A percentile compares a stretch with the other conserved stretches of the same genome.
These are phyloP conservation scores for Phellopilus nigrolimitatus DNA, from an alignment of 1,284 basidiomycete species.

Conservation along the genomic window DNA sequence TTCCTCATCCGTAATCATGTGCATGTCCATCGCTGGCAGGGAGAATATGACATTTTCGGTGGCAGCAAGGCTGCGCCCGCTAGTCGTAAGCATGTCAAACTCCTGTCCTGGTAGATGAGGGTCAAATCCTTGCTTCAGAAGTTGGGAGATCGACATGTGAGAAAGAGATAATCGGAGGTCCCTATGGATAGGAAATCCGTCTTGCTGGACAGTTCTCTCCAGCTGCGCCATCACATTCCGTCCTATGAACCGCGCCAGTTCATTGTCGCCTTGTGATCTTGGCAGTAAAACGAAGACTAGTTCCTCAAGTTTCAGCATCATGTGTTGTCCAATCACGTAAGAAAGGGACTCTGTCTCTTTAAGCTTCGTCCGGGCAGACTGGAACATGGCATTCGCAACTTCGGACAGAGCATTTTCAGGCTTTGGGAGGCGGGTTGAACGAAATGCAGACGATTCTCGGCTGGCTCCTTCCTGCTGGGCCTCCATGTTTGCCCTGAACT, in stretches of 20 bases:
- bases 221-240: slow-evolving; percentile 62
- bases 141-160: slow-evolving; percentile 69
- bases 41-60: slow-evolving; percentile 70
- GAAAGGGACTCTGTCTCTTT: slow-evolving; percentile 59
- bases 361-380: slow-evolving; percentile 63
- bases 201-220: slow-evolving; percentile 52
- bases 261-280: slow-evolving; percentile 65
- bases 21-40: slow-evolving; percentile 72
- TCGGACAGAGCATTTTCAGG: slow-evolving; percentile 76
- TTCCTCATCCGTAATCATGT: slow-evolving; percentile 66
- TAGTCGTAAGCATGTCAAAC: slow-evolving; percentile 14
- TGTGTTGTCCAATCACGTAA: slow-evolving; percentile 63
- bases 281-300: slow-evolving; percentile 71
- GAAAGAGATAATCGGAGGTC: slow-evolving; percentile 67
- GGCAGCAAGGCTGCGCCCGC: slow-evolving; percentile 44
- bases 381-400: slow-evolving; percentile 78
- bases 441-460: slow-evolving; percentile 68
- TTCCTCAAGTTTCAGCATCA: slow-evolving; percentile 59
- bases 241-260: slow-evolving; percentile 68
- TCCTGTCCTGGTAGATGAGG: slow-evolving; percentile 23
- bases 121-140: slow-evolving; percentile 49
- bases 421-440: slow-evolving; percentile 56
- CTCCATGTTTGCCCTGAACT: slow-evolving; percentile 67
- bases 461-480: slow-evolving; percentile 70
- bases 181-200: slow-evolving; percentile 46